Percentiles rank a stretch among this genome's conserved stretches.
Evolutionary conservation across 139 green algal genomes (phyloP).

Genomic region (Chlorella sp.): DNA sequence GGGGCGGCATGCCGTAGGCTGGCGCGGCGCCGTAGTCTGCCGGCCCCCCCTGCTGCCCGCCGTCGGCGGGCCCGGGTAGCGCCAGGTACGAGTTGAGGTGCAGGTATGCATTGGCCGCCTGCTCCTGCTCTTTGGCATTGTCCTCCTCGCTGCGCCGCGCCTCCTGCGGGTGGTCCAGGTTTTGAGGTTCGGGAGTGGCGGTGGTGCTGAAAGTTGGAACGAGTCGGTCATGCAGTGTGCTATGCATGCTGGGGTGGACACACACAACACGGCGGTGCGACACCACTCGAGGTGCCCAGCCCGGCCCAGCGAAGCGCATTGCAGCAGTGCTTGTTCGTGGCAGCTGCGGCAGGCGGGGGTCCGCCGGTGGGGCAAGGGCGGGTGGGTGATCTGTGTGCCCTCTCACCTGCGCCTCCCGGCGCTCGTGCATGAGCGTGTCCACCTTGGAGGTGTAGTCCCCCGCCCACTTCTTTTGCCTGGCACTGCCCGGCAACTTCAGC

Average conservation of each 20-base stretch:
- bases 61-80: slow-evolving; percentile 29
- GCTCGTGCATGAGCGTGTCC: slow-evolving; percentile 61
- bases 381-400: too few relatives aligned
- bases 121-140: slow-evolving; percentile 55
- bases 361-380: not conserved
- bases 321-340: not conserved
- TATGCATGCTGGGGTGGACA: too few relatives aligned
- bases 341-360: too few relatives aligned
- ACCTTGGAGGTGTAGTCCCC: slow-evolving; percentile 94
- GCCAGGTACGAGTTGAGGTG: slow-evolving; percentile 55
- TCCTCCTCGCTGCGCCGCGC: slow-evolving; percentile 47
- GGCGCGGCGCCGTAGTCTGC: not conserved
- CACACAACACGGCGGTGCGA: not conserved
- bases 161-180: slow-evolving; percentile 27
- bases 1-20: slow-evolving; percentile 5
- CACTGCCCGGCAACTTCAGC: too few relatives aligned
- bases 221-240: too few relatives aligned
- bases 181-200: too few relatives aligned
- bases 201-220: too few relatives aligned
- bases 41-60: not conserved
- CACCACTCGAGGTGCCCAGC: not conserved
- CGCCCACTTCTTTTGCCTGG: too few relatives aligned
- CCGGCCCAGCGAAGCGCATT: not conserved
- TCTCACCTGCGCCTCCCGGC: slow-evolving; percentile 53
- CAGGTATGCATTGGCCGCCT: slow-evolving; percentile 68